Conservation (phyloP, 192 early-diverging fungal species). For the Coemansia sp. region DNA sequence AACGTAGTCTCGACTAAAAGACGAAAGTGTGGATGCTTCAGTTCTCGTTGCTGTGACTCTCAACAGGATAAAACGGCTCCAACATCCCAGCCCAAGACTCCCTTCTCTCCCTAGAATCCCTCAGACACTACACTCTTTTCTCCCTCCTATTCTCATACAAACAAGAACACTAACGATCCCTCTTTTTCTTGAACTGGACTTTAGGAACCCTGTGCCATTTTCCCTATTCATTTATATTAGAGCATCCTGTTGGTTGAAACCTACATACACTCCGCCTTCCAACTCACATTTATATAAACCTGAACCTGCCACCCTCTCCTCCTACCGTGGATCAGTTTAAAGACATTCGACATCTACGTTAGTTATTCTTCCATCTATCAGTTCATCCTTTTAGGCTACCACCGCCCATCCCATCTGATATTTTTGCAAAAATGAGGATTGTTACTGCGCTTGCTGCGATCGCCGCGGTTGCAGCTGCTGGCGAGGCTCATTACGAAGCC, state of each 20-base stretch:
- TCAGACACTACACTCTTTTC: conserved; percentile 2
- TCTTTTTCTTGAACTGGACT: background rate
- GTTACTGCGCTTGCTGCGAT: conserved; percentile 37
- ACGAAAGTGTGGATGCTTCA: background rate
- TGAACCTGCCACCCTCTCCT: background rate
- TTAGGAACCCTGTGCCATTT: background rate
- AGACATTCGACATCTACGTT: background rate
- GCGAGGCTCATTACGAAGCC: conserved; percentile 39
- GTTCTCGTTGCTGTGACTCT: background rate
- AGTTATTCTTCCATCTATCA: background rate
- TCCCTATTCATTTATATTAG: background rate
- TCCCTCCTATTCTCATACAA: background rate
- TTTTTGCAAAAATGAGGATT: conserved; percentile 24
- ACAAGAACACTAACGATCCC: background rate
- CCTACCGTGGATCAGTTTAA: background rate
- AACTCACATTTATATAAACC: background rate
- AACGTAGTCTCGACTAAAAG: background rate
- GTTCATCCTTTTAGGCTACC: background rate
- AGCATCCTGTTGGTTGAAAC: background rate
- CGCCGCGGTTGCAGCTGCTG: conserved; percentile 39
- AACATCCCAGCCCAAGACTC: background rate
- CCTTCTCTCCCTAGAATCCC: background rate
- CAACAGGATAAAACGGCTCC: background rate
- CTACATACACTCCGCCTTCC: no score
- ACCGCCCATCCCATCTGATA: background rate